phyloP scores from a whole-genome alignment of 345 rosid genomes.

The Citrus sinensis region DVS_A1.0 CM039169.1:1660001-1660500 shows the following conservation, averaged over 20 bases:
- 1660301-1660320: constrained; percentile 26
- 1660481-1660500: neutral
- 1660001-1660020: constrained; percentile 19
- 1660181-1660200: constrained; percentile 20
- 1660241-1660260: constrained; percentile 19
- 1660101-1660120: constrained; percentile 28
- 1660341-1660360: constrained; percentile 5
- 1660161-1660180: constrained; percentile 23
- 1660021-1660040: constrained; percentile 29
- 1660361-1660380: neutral
- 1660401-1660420: neutral
- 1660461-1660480: neutral
- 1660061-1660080: constrained; percentile 27
- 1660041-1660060: constrained; percentile 23
- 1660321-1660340: constrained; percentile 2
- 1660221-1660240: constrained; percentile 29
- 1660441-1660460: neutral
- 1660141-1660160: constrained; percentile 16
- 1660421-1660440: neutral
- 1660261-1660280: constrained; percentile 22
- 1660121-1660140: constrained; percentile 15
- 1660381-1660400: neutral
- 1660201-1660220: constrained; percentile 8
- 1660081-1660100: constrained; percentile 35
- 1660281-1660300: constrained; percentile 18